Evolutionary conservation across 148 eudicot species (phyloP).

Genomic region (Silene latifolia): DNA sequence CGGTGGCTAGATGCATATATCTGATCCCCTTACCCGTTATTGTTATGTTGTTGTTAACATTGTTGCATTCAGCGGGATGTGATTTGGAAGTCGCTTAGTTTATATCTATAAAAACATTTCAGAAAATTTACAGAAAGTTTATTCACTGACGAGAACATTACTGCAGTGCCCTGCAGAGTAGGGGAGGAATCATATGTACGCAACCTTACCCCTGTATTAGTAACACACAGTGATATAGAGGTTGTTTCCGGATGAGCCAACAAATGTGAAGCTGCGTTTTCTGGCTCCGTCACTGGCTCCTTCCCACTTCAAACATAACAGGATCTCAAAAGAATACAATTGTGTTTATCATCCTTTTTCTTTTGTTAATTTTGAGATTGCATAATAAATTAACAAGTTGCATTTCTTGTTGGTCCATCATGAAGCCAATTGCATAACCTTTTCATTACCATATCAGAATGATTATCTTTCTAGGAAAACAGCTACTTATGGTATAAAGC

Average conservation of each 20-base stretch:
- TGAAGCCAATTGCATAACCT: conserved; percentile 13
- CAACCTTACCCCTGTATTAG: too few species aligned
- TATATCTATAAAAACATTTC: too few species aligned
- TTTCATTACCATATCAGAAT: background rate
- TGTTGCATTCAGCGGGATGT: background rate
- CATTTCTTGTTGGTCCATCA: background rate
- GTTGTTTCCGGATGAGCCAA: too few species aligned
- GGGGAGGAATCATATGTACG: too few species aligned
- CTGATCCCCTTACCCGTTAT: background rate
- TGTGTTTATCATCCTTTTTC: background rate
- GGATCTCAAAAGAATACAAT: background rate
- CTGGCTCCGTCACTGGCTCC: background rate
- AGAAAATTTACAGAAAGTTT: background rate
- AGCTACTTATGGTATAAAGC: background rate
- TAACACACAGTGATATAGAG: too few species aligned
- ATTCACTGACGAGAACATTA: too few species aligned
- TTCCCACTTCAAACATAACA: background rate
- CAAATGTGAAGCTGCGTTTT: background rate
- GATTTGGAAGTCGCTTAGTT: background rate
- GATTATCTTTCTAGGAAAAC: conserved; percentile 1
- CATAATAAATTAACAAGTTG: background rate
- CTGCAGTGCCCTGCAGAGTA: too few species aligned
- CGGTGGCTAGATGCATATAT: background rate
- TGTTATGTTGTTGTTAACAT: background rate
- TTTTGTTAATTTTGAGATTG: background rate